These are phyloP conservation scores for Thraustotheca clavata DNA, from an alignment of 352 stramenopile species.

Conservation along the genomic window DNA sequence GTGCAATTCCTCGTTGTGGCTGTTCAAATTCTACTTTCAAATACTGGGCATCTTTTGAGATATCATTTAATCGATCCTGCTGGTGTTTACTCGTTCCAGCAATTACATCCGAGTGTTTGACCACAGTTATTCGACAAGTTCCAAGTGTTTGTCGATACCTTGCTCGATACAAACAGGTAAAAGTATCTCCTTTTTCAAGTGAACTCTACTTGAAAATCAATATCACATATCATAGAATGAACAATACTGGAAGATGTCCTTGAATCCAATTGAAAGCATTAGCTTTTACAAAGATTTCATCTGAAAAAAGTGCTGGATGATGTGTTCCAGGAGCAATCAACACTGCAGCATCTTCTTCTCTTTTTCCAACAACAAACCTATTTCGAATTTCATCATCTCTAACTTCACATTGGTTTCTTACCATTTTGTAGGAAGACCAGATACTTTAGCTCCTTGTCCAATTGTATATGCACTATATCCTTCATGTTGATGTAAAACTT, in stretches of 20 bases:
- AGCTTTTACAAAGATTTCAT: slow-evolving; percentile 70
- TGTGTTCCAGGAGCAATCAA: slow-evolving; percentile 85
- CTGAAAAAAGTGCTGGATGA: slow-evolving; percentile 86
- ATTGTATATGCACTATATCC: slow-evolving; percentile 88
- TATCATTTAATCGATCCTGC: slow-evolving; percentile 24
- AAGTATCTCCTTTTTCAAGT: slow-evolving; percentile 25
- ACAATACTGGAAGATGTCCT: slow-evolving; percentile 27
- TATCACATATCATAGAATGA: background rate
- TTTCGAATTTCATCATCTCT: background rate
- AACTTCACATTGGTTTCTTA: slow-evolving; percentile 32
- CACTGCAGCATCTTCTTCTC: slow-evolving; percentile 59
- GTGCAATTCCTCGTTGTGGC: slow-evolving; percentile 74
- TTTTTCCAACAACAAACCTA: slow-evolving; percentile 69
- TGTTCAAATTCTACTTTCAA: slow-evolving; percentile 72
- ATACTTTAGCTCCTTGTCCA: slow-evolving; percentile 88
- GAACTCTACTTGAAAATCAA: background rate
- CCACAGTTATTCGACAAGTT: slow-evolving; percentile 53
- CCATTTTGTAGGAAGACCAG: slow-evolving; percentile 85
- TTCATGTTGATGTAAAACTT: slow-evolving; percentile 60
- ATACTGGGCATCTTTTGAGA: slow-evolving; percentile 22
- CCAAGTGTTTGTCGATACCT: slow-evolving; percentile 72
- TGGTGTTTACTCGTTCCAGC: slow-evolving; percentile 36
- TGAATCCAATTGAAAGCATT: slow-evolving; percentile 88
- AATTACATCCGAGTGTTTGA: slow-evolving; percentile 31
- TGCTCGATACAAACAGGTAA: slow-evolving; percentile 71